Percentiles rank a stretch among this genome's conserved stretches.
phyloP scores from a whole-genome alignment of 306 rosid species.

The Parietaria judaica region DNA sequence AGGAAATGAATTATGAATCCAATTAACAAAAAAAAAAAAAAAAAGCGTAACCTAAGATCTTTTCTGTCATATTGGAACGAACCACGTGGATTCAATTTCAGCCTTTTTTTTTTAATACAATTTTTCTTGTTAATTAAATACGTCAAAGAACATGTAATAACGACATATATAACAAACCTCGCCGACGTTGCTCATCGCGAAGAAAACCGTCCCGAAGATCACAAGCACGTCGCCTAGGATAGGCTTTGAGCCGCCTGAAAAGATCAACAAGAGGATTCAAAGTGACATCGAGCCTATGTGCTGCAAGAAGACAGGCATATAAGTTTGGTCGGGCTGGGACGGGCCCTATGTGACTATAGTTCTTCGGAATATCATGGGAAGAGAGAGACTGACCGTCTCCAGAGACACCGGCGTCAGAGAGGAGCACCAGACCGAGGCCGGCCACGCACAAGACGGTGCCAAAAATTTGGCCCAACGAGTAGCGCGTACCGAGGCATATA shows the following conservation, averaged over 20 bases:
- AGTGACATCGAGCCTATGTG: no score
- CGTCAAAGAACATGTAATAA: neutral
- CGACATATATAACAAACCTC: conserved; percentile 24
- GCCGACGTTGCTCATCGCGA: conserved; percentile 52
- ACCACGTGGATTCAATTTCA: neutral
- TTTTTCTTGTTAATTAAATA: no score
- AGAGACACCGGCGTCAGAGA: conserved; percentile 55
- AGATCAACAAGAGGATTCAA: no score
- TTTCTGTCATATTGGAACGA: neutral
- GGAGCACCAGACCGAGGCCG: conserved; percentile 58
- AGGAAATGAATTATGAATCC: neutral
- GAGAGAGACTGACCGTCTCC: conserved; percentile 41
- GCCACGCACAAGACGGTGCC: conserved; percentile 45
- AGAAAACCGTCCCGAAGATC: conserved; percentile 47
- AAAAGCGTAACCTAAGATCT: no score
- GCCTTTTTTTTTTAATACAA: no score
- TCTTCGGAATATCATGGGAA: neutral
- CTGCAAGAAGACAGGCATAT: no score
- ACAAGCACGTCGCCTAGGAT: conserved; percentile 56
- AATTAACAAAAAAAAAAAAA: neutral
- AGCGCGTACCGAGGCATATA: conserved; percentile 46
- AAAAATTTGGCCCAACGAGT: conserved; percentile 48
- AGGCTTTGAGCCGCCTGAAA: conserved; percentile 43
- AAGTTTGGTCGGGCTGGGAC: no score
- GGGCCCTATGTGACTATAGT: neutral